Base-by-base conservation (phyloP, 164 flowering plant genomes). In the Dillenia suffruticosa region DNA sequence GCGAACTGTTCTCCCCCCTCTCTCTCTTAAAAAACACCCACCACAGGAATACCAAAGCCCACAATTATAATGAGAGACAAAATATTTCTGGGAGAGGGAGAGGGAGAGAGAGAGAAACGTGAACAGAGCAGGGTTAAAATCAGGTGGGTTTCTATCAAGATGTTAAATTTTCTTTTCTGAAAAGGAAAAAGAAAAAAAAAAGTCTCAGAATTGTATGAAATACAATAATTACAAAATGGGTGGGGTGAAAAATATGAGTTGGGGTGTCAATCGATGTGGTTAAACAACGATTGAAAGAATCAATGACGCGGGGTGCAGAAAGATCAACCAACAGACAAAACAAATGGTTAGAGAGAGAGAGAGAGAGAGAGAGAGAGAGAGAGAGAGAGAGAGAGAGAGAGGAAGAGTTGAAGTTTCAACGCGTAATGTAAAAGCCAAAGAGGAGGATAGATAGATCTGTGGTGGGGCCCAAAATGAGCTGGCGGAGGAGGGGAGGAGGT, bases 381-480 rank as follows among this genome's bases (percentile, higher is more conserved):
- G n/a, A n/a, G n/a, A n/a, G n/a, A n/a, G n/a, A n/a, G n/a, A n/a
- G n/a, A n/a, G n/a, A n/a, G n/a, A n/a, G 44, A 48, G 43, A 62
- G 56, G 53, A 62, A 44, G 51, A 51, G 40, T 53, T 52, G 65
- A 62, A 51, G 46, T 55, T 62, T 46, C 56, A 62, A 62, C 58
- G 65, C 58, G 65, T 63, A 13, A 54, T 16, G 40, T 32, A 32
- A 32, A 32, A 32, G 40, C 40, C 40, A 12, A 44, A 52, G 55
- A 17, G n/a, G 8, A 13, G 17, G 17, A 46, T 9, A 14, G 43
- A 13, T 3, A 44, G 47, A 51, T 32, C 40, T 32, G 40, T 32
- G 40, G 40, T 32, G 40, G 40, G 40, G 40, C 40, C 40, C 40
- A 32, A 6, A 32, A 32, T 32, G 40, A 32, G 40, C 40, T 32